phyloP scores from a whole-genome alignment of 768 basidiomycete species.

The Podaxis sp. region DNA sequence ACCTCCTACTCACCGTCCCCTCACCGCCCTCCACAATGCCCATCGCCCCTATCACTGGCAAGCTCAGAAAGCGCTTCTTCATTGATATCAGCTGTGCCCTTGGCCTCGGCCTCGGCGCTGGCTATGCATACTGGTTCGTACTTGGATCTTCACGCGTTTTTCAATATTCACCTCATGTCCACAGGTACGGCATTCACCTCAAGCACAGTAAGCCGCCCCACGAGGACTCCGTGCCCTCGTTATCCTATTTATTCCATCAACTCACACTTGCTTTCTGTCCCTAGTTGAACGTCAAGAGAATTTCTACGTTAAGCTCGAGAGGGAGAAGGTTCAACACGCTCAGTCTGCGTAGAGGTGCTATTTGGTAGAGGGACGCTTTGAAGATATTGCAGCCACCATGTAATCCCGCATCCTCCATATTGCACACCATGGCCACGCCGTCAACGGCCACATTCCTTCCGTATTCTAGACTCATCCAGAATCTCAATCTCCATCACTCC shows the following conservation, averaged over 20 bases:
- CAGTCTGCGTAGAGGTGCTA: constrained; percentile 9
- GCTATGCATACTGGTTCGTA: constrained; percentile 83
- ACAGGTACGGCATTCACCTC: constrained; percentile 83
- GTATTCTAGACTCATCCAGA: constrained; percentile 18
- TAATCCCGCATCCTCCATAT: neutral
- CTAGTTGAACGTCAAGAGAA: constrained; percentile 82
- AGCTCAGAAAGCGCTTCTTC: constrained; percentile 91
- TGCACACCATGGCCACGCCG: constrained; percentile 1
- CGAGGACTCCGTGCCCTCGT: neutral
- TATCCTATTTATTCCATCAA: constrained; percentile 5
- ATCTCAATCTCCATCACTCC: neutral
- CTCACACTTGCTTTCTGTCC: constrained; percentile 1
- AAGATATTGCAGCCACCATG: constrained; percentile 3
- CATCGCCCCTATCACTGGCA: constrained; percentile 91
- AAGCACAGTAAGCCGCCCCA: constrained; percentile 58
- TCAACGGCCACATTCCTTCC: neutral
- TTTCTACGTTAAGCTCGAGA: constrained; percentile 85
- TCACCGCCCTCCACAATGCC: constrained; percentile 50
- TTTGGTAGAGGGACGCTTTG: neutral
- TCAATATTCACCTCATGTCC: constrained; percentile 19
- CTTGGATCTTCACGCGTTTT: constrained; percentile 8
- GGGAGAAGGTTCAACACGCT: constrained; percentile 42
- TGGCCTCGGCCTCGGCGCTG: constrained; percentile 73
- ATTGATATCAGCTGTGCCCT: constrained; percentile 75
- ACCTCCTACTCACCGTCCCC: constrained; percentile 20